Evolutionary conservation across 2,329 filamentous ascomycete genomes (phyloP).

Genomic region (Colletotrichum lini): DNA sequence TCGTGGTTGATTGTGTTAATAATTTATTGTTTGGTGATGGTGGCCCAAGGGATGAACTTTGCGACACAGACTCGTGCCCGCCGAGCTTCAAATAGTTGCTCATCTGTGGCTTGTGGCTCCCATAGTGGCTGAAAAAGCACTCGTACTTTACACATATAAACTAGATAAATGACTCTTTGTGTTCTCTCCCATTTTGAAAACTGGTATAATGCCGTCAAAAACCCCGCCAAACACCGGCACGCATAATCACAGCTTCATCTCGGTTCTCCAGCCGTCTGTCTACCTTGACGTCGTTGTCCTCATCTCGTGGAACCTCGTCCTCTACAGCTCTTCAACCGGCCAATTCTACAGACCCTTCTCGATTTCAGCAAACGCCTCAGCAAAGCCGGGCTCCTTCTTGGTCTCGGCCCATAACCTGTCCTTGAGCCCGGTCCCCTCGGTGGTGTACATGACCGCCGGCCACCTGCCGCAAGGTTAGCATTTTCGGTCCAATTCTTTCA

Average conservation of each 20-base stretch:
- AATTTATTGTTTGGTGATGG: not conserved
- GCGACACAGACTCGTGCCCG: no score
- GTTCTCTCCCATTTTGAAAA: not conserved
- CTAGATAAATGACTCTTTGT: not conserved
- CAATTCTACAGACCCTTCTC: slow-evolving; percentile 9
- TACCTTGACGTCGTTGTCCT: not conserved
- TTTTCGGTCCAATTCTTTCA: not conserved
- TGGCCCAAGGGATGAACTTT: no score
- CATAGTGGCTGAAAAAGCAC: no score
- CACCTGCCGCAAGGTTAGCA: slow-evolving; percentile 14
- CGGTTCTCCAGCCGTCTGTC: not conserved
- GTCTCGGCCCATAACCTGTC: slow-evolving; percentile 39
- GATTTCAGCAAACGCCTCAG: slow-evolving; percentile 32
- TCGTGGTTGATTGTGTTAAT: not conserved
- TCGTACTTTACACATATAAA: no score
- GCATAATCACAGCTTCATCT: not conserved
- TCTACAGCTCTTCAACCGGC: no score
- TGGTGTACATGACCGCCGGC: slow-evolving; percentile 38
- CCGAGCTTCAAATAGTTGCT: no score
- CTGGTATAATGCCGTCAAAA: slow-evolving; percentile 9
- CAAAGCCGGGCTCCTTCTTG: slow-evolving; percentile 36
- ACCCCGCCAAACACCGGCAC: not conserved
- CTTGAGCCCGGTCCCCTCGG: slow-evolving; percentile 26
- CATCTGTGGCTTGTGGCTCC: no score
- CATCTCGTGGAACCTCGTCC: no score